A percentile compares a stretch with the other conserved stretches of the same genome.
Evolutionary conservation across 1,139 yeast species (phyloP).

Genomic region (Debaryomyces coudertii): DNA sequence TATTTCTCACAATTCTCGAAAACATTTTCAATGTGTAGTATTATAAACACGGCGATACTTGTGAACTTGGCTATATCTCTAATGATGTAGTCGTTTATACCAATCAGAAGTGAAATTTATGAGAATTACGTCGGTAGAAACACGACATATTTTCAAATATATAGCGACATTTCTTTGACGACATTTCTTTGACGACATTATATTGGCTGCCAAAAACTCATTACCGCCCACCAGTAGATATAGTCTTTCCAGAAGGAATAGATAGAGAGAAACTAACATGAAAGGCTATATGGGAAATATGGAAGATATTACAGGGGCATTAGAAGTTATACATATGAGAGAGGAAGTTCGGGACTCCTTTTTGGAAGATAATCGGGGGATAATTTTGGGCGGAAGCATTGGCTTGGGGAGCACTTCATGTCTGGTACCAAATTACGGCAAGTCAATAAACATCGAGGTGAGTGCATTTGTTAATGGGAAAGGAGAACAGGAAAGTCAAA

Average conservation of each 20-base stretch:
- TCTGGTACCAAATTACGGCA: no score
- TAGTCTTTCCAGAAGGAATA: not conserved
- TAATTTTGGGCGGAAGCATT: not conserved
- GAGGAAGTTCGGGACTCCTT: not conserved
- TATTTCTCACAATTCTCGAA: slow-evolving; percentile 29
- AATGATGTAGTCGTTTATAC: not conserved
- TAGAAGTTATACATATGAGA: slow-evolving; percentile 6
- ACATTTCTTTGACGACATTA: not conserved
- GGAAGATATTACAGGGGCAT: slow-evolving; percentile 2
- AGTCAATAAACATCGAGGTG: slow-evolving; percentile 3
- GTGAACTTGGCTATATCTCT: not conserved
- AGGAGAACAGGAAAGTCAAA: not conserved
- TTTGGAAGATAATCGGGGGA: not conserved
- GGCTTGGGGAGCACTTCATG: not conserved
- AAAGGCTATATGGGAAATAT: not conserved
- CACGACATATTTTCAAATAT: not conserved
- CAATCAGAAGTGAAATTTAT: slow-evolving; percentile 10
- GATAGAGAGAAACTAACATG: not conserved
- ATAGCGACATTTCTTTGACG: not conserved
- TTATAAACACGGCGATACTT: not conserved
- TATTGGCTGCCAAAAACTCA: slow-evolving; percentile 12
- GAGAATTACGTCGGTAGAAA: not conserved
- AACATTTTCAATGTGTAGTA: slow-evolving; percentile 24
- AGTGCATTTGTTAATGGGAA: not conserved
- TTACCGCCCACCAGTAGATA: not conserved